Evolutionary conservation across 2,329 filamentous ascomycete species (phyloP).

Genomic region (Leptoxyphium fumago): DNA sequence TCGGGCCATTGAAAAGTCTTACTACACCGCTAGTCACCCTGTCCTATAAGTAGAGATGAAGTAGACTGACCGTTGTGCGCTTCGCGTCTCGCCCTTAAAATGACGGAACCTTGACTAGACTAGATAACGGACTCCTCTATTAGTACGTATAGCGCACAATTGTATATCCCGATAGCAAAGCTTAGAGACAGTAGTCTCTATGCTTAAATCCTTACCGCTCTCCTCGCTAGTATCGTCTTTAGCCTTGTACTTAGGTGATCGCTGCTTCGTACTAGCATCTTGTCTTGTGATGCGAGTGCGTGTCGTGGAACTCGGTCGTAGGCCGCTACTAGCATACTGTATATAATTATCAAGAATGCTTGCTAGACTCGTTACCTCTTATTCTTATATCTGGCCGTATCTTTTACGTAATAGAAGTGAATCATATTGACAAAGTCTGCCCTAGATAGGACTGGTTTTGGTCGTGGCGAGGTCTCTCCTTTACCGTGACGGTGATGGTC

Average conservation of each 20-base stretch:
- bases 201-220: neutral
- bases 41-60: neutral
- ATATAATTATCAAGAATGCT: neutral
- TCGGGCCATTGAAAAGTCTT: neutral
- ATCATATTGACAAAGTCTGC: neutral
- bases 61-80: neutral
- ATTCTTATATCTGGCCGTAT: neutral
- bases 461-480: neutral
- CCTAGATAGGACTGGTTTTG: neutral
- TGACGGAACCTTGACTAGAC: neutral
- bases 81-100: neutral
- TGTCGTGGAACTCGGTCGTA: neutral
- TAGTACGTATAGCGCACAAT: neutral
- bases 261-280: neutral
- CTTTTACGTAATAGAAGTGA: neutral
- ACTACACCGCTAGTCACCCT: neutral
- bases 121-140: neutral
- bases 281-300: neutral
- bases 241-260: neutral
- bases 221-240: neutral
- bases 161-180: neutral
- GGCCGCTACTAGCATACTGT: neutral
- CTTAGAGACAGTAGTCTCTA: neutral
- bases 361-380: neutral
- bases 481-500: neutral